A percentile compares a stretch with the other conserved stretches of the same genome.
These are phyloP conservation scores for Penicillium sp. DNA, from an alignment of 2,329 filamentous ascomycete genomes.

Conservation along the genomic window DNA sequence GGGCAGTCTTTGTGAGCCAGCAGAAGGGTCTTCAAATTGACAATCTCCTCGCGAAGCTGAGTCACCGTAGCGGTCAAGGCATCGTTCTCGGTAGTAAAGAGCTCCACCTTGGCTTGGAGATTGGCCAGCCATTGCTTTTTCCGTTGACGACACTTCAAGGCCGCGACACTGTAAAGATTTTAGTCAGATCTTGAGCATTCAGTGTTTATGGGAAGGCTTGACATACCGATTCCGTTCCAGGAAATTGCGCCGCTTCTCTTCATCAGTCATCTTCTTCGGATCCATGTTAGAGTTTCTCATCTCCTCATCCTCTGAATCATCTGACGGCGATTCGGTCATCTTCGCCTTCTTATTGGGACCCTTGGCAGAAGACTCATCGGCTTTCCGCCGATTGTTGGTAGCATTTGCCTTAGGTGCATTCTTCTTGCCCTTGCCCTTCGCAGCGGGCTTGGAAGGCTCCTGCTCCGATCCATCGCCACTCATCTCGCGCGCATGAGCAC, in stretches of 20 bases:
- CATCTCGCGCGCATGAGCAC: slow-evolving; percentile 68
- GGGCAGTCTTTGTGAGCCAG: slow-evolving; percentile 96
- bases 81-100: slow-evolving; percentile 91
- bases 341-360: slow-evolving; percentile 75
- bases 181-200: slow-evolving; percentile 25
- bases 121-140: slow-evolving; percentile 99
- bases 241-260: slow-evolving; percentile 98
- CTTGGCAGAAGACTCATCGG: slow-evolving; percentile 70
- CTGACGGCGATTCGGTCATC: slow-evolving; percentile 48
- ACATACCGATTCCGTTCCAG: slow-evolving; percentile 89
- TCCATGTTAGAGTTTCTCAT: slow-evolving; percentile 59
- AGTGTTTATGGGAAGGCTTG: not conserved
- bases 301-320: slow-evolving; percentile 56
- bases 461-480: slow-evolving; percentile 74
- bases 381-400: slow-evolving; percentile 75
- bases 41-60: slow-evolving; percentile 85
- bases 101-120: slow-evolving; percentile 89
- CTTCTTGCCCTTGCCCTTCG: slow-evolving; percentile 72
- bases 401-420: slow-evolving; percentile 53
- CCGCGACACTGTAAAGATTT: slow-evolving; percentile 71
- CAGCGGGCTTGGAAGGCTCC: slow-evolving; percentile 65
- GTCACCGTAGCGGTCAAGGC: slow-evolving; percentile 80
- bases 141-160: slow-evolving; percentile 92
- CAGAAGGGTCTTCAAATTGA: slow-evolving; percentile 89
- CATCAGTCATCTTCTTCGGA: slow-evolving; percentile 89